Percentiles rank a stretch among this genome's conserved stretches.
Conservation (phyloP, 345 rosid genomes). For the Rhodamnia rubescens region DNA sequence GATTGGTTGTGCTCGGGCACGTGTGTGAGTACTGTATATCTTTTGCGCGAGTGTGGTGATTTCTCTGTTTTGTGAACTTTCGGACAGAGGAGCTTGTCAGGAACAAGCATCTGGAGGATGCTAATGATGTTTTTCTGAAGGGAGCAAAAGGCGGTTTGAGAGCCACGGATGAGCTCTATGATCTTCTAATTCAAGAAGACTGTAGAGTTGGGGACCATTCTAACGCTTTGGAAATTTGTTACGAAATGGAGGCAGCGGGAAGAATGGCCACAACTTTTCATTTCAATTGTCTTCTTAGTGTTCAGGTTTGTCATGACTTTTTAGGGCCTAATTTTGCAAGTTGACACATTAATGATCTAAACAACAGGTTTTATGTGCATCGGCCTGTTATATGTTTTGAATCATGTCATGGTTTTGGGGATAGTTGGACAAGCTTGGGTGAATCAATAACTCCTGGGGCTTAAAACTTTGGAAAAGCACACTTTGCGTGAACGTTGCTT, state of each 20-base stretch:
- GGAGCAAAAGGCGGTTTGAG: conserved; percentile 75
- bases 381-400: not conserved
- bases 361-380: not conserved
- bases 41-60: not conserved
- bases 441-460: not conserved
- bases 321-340: not conserved
- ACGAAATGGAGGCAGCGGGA: conserved; percentile 97
- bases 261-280: conserved; percentile 89
- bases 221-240: conserved; percentile 81
- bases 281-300: conserved; percentile 91
- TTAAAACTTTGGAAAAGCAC: not conserved
- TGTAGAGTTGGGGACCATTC: conserved; percentile 95
- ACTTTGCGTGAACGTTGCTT: not conserved
- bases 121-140: conserved; percentile 76
- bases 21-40: not conserved
- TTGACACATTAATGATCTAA: not conserved
- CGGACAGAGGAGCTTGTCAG: conserved; percentile 69
- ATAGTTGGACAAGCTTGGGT: not conserved
- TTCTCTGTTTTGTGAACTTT: conserved; percentile 2
- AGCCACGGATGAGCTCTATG: conserved; percentile 80
- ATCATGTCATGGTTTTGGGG: not conserved
- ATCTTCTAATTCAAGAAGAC: conserved; percentile 75
- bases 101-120: conserved; percentile 67
- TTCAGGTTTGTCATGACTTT: conserved; percentile 38
- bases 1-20: not conserved